A percentile compares a stretch with the other conserved stretches of the same genome.
Evolutionary conservation across 2,329 filamentous ascomycete species (phyloP).

Genomic region (Stagonosporopsis cucurbitacearum): DNA sequence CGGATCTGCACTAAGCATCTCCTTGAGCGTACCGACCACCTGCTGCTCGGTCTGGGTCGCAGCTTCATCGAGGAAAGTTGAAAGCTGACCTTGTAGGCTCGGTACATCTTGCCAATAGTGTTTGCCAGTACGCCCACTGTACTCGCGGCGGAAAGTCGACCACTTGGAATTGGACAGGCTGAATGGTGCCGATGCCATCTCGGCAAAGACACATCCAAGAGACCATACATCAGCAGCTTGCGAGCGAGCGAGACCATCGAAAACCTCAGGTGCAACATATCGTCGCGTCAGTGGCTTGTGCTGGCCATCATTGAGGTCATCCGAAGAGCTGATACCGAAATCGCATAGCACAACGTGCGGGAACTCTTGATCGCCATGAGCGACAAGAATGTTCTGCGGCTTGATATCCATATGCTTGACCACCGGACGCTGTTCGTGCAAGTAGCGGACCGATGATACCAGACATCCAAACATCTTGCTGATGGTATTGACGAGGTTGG

Average conservation of each 20-base stretch:
- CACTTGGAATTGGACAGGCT: constrained; percentile 32
- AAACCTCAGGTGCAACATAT: constrained; percentile 47
- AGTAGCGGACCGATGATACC: constrained; percentile 43
- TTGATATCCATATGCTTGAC: constrained; percentile 50
- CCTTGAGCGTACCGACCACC: constrained; percentile 39
- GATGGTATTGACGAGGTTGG: constrained; percentile 32
- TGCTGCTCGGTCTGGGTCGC: constrained; percentile 27
- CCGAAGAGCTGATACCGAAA: constrained; percentile 46
- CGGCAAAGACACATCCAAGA: constrained; percentile 91
- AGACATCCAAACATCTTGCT: constrained; percentile 48
- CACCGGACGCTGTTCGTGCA: constrained; percentile 46
- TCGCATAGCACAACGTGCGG: constrained; percentile 48
- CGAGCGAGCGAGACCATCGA: constrained; percentile 35
- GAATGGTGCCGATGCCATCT: constrained; percentile 71
- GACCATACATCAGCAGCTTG: constrained; percentile 82
- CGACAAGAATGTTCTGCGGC: constrained; percentile 48
- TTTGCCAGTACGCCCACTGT: constrained; percentile 39
- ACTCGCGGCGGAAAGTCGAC: constrained; percentile 38
- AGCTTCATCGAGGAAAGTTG: constrained; percentile 29
- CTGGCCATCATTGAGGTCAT: constrained; percentile 25
- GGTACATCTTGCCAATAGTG: constrained; percentile 47
- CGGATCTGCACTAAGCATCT: constrained; percentile 41
- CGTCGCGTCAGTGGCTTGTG: constrained; percentile 40
- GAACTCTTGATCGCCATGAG: constrained; percentile 36
- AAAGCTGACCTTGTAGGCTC: constrained; percentile 37